phyloP scores from a whole-genome alignment of 2,329 filamentous ascomycete genomes.

The Hortaea sp. region DNA sequence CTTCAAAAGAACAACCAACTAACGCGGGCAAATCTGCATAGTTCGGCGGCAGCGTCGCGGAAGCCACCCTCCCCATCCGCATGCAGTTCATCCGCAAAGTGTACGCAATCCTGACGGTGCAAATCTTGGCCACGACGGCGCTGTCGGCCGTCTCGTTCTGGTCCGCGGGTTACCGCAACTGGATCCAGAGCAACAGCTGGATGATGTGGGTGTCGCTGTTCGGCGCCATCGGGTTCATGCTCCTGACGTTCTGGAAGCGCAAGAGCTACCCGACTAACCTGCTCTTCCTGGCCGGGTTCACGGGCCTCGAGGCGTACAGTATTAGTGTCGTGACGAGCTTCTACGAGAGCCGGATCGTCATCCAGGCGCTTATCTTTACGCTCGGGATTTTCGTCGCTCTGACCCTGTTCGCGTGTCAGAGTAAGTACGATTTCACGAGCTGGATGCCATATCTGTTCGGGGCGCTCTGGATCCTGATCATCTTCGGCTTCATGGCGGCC shows the following conservation, averaged over 20 bases:
- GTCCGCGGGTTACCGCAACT: constrained; percentile 64
- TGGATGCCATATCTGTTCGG: constrained; percentile 94
- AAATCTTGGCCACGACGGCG: constrained; percentile 73
- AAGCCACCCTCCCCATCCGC: constrained; percentile 67
- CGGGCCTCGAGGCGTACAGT: constrained; percentile 82
- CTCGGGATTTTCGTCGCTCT: constrained; percentile 54
- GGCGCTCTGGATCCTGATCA: constrained; percentile 74
- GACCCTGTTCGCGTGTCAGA: constrained; percentile 84
- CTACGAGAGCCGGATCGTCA: constrained; percentile 72
- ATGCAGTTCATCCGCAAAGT: constrained; percentile 80
- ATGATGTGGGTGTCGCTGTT: constrained; percentile 82
- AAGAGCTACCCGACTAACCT: constrained; percentile 82
- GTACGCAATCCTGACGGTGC: constrained; percentile 93
- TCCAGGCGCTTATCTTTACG: constrained; percentile 84
- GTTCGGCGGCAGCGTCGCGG: constrained; percentile 88
- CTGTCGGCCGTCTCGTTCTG: constrained; percentile 82
- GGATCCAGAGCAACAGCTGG: constrained; percentile 77
- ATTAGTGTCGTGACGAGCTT: constrained; percentile 89
- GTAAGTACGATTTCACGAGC: constrained; percentile 93
- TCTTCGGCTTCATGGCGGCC: constrained; percentile 85
- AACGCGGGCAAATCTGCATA: constrained; percentile 23
- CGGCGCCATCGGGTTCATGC: constrained; percentile 73
- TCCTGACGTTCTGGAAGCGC: constrained; percentile 88
- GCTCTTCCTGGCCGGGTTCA: constrained; percentile 83
- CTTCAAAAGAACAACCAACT: constrained; percentile 6